Evolutionary conservation across 306 rosid genomes (phyloP).

Genomic region (Lathyrus tuberosus): DNA sequence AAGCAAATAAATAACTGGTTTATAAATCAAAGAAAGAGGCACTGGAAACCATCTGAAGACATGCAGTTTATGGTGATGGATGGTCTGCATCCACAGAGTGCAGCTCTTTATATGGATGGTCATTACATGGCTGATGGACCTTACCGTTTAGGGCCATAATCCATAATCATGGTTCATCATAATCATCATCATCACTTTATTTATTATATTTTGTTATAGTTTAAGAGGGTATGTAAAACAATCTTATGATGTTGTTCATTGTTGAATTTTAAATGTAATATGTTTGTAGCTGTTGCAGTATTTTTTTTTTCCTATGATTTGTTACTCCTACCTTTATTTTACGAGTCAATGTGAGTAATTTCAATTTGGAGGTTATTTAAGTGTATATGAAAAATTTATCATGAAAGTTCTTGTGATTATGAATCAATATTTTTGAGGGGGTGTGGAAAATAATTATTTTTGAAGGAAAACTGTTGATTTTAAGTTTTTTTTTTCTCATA

Average conservation of each 20-base stretch:
- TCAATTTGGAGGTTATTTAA: background rate
- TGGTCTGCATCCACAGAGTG: constrained; percentile 77
- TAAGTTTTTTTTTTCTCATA: no score
- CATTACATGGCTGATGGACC: constrained; percentile 77
- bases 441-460: no score
- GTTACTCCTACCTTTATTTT: background rate
- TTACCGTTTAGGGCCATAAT: constrained; percentile 85
- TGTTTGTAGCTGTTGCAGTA: background rate
- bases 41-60: constrained; percentile 99
- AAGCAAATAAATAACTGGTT: constrained; percentile 98
- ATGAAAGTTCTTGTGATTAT: background rate
- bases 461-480: no score
- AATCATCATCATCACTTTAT: constrained; percentile 14
- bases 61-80: constrained; percentile 99
- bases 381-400: background rate
- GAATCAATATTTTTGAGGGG: background rate
- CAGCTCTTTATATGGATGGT: constrained; percentile 78
- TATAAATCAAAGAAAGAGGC: constrained; percentile 97
- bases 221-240: background rate
- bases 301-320: background rate
- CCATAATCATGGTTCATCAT: background rate
- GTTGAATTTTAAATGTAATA: constrained; percentile 17
- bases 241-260: background rate
- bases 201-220: background rate
- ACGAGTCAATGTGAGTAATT: background rate